Evolutionary conservation across 495 filamentous ascomycete species (phyloP).

Genomic region (Trichodelitschia bisporula): DNA sequence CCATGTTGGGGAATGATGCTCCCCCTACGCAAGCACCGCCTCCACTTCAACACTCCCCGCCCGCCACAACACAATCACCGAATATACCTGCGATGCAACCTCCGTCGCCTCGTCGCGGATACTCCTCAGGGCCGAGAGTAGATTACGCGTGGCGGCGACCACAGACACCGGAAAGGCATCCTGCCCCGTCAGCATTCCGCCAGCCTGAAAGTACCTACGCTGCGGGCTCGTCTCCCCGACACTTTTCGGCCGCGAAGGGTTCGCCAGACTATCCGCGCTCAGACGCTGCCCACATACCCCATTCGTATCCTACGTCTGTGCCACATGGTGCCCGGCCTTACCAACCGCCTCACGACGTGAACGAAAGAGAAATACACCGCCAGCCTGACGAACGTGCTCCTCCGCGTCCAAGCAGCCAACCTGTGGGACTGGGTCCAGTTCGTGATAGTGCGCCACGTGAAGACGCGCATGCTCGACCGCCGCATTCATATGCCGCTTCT

Average conservation of each 20-base stretch:
- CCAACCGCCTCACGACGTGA: constrained; percentile 3
- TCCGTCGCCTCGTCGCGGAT: constrained; percentile 13
- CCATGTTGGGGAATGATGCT: constrained; percentile 46
- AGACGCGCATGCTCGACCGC: too few relatives aligned
- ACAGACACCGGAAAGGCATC: too few relatives aligned
- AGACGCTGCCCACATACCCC: too few relatives aligned
- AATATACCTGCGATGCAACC: constrained; percentile 14
- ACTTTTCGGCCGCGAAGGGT: too few relatives aligned
- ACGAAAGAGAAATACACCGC: not conserved
- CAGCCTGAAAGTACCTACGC: too few relatives aligned
- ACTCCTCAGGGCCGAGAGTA: not conserved
- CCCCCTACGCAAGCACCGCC: constrained; percentile 3
- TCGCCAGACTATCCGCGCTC: too few relatives aligned
- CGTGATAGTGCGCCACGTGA: too few relatives aligned
- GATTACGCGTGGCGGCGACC: not conserved
- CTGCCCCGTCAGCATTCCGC: too few relatives aligned
- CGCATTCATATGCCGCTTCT: too few relatives aligned
- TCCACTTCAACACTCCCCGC: constrained; percentile 8
- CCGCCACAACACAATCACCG: constrained; percentile 2
- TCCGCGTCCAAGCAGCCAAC: constrained; percentile 13
- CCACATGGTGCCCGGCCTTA: not conserved
- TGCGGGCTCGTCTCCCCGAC: too few relatives aligned
- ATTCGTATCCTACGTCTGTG: constrained; percentile 4
- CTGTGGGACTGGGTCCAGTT: constrained; percentile 3
- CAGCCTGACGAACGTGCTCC: constrained; percentile 1